Evolutionary conservation across 2,329 filamentous ascomycete genomes (phyloP), one percentile per base, ranked within the genome.

Genomic region (Aureobasidium subglaciale): DNA sequence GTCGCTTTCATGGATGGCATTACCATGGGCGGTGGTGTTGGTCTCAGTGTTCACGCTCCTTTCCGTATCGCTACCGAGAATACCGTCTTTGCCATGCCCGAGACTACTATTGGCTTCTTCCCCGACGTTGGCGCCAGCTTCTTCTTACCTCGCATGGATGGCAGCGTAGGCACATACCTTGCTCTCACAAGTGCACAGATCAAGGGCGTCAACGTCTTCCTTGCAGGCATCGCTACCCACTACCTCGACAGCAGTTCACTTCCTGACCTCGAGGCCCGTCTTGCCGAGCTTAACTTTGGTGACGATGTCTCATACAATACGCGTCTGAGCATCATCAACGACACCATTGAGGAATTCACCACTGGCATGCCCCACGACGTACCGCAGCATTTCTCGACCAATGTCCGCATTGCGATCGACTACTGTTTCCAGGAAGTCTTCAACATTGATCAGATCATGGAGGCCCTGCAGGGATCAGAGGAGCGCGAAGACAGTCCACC

Each of bases 101-200:
- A 99, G 75, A 99, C 93, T 4, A 95, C 84, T 8, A 99, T 99
- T 67, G 93, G 93, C 35, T 96, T 97, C 78, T 99, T 99, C 79
- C 93, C 95, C 6, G 95, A 99, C 67, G 93, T 99, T 46, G 93
- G 93, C 59, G 95, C 87, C 29, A 95, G 89, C 10, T 99, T 97
- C 77, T 97, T 97, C 78, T 78, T 99, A 54, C 89, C 93, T 15
- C 82, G 90, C 60, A 84, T 99, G 78, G 84, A 95, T 64, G 93
- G 93, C 48, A 77, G 84, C 58, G 73, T 95, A 56, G 93, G 93
- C 56, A 96, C 88, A 18, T 99, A 97, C 72, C 84, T 99, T 40
- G 93, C 90, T 18, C 78, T 99, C 60, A 99, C 93, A 7, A 93
- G 90, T 67, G 87, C 92, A 67, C 82, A 83, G 60, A 75, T 99